A percentile compares a stretch with the other conserved stretches of the same genome.
Evolutionary conservation across 148 eudicot genomes (phyloP).

Genomic region (Bassia scoparia): DNA sequence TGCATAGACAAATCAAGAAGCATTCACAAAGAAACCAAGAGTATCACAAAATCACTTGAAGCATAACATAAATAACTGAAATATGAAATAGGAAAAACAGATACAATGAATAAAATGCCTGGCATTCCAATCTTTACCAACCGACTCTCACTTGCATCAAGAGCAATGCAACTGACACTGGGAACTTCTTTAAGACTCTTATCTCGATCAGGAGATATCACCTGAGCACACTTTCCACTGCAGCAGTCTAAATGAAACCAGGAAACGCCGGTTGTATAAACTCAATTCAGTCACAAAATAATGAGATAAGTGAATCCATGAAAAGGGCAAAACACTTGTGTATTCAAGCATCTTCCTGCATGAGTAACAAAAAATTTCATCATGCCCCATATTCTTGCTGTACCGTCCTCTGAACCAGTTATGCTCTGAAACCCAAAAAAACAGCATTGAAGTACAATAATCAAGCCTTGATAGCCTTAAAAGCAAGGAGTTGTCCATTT

Average conservation of each 20-base stretch:
- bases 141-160: conserved; percentile 97
- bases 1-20: no score
- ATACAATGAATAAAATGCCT: neutral
- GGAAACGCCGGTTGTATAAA: conserved; percentile 1
- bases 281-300: neutral
- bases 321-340: neutral
- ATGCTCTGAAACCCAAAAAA: conserved; percentile 60
- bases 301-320: no score
- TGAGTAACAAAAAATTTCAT: neutral
- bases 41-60: neutral
- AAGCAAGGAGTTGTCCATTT: no score
- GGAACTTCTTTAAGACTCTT: conserved; percentile 43
- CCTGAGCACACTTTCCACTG: conserved; percentile 74
- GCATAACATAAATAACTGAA: neutral
- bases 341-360: neutral
- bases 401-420: conserved; percentile 98
- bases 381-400: conserved; percentile 93
- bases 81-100: neutral
- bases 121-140: conserved; percentile 51
- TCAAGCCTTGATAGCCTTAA: no score
- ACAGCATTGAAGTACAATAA: no score
- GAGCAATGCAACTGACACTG: conserved; percentile 72
- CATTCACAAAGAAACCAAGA: neutral
- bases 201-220: conserved; percentile 52
- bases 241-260: conserved; percentile 51